Evolutionary conservation across 805 yeast species (phyloP).

Genomic region (Saturnispora galanensis): DNA sequence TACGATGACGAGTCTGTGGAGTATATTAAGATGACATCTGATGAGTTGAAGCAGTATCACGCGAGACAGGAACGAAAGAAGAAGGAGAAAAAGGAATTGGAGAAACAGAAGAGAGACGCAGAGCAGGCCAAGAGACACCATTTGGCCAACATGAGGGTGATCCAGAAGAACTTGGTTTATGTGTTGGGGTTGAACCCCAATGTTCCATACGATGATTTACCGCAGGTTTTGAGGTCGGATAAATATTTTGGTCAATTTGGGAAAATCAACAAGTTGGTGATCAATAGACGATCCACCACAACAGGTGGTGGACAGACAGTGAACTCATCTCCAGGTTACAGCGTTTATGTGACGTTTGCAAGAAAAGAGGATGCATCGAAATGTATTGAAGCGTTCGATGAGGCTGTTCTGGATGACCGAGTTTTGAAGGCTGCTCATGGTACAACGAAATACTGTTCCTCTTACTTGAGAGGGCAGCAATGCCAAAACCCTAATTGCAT

Average conservation of each 20-base stretch:
- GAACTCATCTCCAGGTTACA: constrained; percentile 61
- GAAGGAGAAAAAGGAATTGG: constrained; percentile 72
- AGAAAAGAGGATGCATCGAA: constrained; percentile 90
- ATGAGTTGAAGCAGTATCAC: constrained; percentile 79
- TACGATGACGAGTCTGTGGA: constrained; percentile 92
- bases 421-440: constrained; percentile 93
- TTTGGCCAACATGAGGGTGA: constrained; percentile 95
- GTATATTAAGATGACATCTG: constrained; percentile 72
- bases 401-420: constrained; percentile 86
- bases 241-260: constrained; percentile 98
- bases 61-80: constrained; percentile 73
- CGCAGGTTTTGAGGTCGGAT: constrained; percentile 72
- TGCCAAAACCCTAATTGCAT: constrained; percentile 98
- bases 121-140: constrained; percentile 80
- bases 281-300: constrained; percentile 60
- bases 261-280: constrained; percentile 85
- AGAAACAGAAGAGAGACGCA: constrained; percentile 84
- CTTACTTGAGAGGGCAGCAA: constrained; percentile 85
- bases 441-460: constrained; percentile 96
- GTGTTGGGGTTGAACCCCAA: constrained; percentile 92
- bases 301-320: constrained; percentile 25
- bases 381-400: constrained; percentile 88
- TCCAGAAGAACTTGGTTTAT: constrained; percentile 92
- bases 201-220: constrained; percentile 77
- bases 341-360: constrained; percentile 91